Evolutionary conservation across 352 stramenopile species (phyloP), one percentile per base, ranked within the genome.

Genomic region (Phytophthora macrochlamydospora): DNA sequence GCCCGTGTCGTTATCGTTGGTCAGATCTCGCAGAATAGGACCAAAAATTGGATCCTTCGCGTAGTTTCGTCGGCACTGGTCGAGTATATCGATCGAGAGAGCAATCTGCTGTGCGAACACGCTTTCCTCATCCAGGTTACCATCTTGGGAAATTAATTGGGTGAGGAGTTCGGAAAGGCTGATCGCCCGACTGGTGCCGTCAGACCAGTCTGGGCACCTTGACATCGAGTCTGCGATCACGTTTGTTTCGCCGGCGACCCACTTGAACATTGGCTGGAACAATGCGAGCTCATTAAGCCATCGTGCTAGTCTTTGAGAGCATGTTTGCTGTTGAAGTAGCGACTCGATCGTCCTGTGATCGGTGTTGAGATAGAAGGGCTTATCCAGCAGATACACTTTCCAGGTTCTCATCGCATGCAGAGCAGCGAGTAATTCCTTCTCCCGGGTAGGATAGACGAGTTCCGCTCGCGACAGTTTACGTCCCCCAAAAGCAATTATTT

Each of bases 271-370:
- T 8, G 59, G 60, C 37, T 63, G 66, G 40, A 51, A 73, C 1
- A 68, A 14, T n/a, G 35, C 43, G 4, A 73, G 59, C 32, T 65
- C 55, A 31, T 69, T 69, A 4, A 56, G 14, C 50, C 50, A 56
- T 8, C 43, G 11, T 37, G 43, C 54, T 3, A 60, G 31, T 4
- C 54, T 28, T 37, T 60, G 54, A 3, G 54, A 60, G 4, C 54
- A 60, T 2, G 43, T 60, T 24, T 24, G 18, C 18, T 24, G 67
- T 3, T 46, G 29, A 8, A 75, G 31, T 4, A 62, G 33, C 12
- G 0, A 46, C 29, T 67, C 44, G 4, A 67, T 50, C 12, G 50
- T 61, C 5, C 13, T 18, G 13, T 67, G 59, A 24, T 67, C 59
- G 4, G 59, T 60, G 51, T 67, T 51, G 8, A 67, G 28, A 30